A percentile compares a stretch with the other conserved stretches of the same genome.
phyloP scores from a whole-genome alignment of 2,329 filamentous ascomycete genomes.

The Neofusicoccum umdonicola region DNA sequence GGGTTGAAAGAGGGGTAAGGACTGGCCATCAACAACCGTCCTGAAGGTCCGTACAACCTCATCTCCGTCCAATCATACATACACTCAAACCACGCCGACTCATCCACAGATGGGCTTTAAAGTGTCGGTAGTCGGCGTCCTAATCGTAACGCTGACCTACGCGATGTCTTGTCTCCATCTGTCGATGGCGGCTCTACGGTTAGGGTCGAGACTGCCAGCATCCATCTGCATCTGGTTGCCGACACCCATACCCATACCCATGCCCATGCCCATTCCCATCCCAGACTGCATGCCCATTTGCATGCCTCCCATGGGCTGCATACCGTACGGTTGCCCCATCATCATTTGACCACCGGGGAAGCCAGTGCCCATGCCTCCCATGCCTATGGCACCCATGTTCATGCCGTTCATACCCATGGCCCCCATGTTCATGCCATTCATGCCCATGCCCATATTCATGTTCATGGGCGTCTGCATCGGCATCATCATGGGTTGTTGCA shows the following conservation, averaged over 20 bases:
- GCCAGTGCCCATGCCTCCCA: constrained; percentile 2
- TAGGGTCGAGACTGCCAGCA: constrained; percentile 42
- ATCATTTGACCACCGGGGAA: neutral
- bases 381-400: constrained; percentile 8
- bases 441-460: constrained; percentile 4
- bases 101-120: neutral
- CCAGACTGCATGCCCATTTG: constrained; percentile 9
- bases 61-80: neutral
- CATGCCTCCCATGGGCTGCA: constrained; percentile 8
- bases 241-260: neutral
- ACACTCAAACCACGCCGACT: neutral
- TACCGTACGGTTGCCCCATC: constrained; percentile 2
- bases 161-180: constrained; percentile 54
- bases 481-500: constrained; percentile 18
- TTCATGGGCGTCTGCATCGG: constrained; percentile 17
- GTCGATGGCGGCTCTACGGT: constrained; percentile 58
- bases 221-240: constrained; percentile 23
- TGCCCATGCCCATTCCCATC: constrained; percentile 18
- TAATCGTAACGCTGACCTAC: constrained; percentile 16
- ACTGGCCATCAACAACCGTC: neutral
- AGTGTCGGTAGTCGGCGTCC: too few species aligned
- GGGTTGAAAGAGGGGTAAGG: neutral
- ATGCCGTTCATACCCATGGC: neutral
- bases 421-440: constrained; percentile 15
- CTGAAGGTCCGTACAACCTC: neutral